phyloP scores from a whole-genome alignment of 1,284 basidiomycete genomes.

The Ganoderma leucocontextum region DNA sequence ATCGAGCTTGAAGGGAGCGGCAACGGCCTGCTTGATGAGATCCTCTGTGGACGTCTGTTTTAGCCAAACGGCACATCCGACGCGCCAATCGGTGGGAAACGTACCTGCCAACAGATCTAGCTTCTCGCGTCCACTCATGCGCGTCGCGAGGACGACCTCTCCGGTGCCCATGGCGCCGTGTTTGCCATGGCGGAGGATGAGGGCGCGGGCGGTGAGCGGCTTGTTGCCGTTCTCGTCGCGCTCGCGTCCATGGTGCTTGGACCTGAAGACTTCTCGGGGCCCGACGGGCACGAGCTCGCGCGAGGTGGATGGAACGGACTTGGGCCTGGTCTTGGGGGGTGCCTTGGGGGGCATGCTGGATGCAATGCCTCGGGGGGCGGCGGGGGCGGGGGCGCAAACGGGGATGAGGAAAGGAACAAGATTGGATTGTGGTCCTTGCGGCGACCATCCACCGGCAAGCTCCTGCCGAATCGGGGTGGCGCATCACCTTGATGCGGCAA shows the following conservation, averaged over 20 bases:
- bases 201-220: slow-evolving; percentile 73
- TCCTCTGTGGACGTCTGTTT: slow-evolving; percentile 59
- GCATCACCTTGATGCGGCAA: neutral
- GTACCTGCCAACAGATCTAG: slow-evolving; percentile 78
- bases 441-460: neutral
- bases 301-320: slow-evolving; percentile 36
- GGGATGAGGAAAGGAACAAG: neutral
- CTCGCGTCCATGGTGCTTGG: slow-evolving; percentile 39
- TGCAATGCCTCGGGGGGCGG: neutral
- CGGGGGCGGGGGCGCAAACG: neutral
- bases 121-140: slow-evolving; percentile 78
- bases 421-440: neutral
- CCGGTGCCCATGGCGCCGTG: slow-evolving; percentile 74
- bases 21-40: slow-evolving; percentile 66
- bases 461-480: neutral
- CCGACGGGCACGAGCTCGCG: slow-evolving; percentile 62
- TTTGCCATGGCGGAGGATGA: slow-evolving; percentile 77
- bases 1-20: slow-evolving; percentile 69
- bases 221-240: slow-evolving; percentile 59
- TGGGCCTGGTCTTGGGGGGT: slow-evolving; percentile 25
- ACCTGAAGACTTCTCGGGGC: slow-evolving; percentile 57
- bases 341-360: slow-evolving; percentile 25
- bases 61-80: slow-evolving; percentile 2
- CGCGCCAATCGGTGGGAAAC: slow-evolving; percentile 28
- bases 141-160: slow-evolving; percentile 62